Percentiles rank a stretch among this genome's conserved stretches.
Evolutionary conservation across 106 monocot genomes (phyloP).

Genomic region (Dactylorhiza incarnata): DNA sequence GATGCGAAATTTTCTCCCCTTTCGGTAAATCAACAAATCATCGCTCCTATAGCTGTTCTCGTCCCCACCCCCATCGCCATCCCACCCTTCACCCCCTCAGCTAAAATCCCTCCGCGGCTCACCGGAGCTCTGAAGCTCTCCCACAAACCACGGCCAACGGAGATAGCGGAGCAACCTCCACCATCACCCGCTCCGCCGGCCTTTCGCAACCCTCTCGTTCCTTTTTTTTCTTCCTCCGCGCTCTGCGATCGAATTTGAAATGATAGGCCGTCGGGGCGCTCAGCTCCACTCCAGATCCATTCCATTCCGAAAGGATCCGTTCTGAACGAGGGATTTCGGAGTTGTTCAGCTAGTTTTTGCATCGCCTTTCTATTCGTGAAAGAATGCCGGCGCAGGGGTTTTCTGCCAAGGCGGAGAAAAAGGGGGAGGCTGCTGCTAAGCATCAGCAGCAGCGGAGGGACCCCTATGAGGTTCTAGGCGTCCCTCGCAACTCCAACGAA

Average conservation of each 20-base stretch:
- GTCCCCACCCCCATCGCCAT: background rate
- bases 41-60: too few relatives aligned
- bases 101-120: background rate
- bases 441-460: slow-evolving; percentile 57
- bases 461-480: slow-evolving; percentile 81
- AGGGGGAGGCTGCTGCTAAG: slow-evolving; percentile 16
- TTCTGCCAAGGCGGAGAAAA: slow-evolving; percentile 45
- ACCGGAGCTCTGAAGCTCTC: background rate
- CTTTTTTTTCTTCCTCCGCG: background rate
- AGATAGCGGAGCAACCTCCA: background rate
- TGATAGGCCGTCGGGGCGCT: background rate
- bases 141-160: background rate
- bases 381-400: slow-evolving; percentile 47
- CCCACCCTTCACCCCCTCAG: background rate
- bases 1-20: too few relatives aligned
- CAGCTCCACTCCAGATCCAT: background rate
- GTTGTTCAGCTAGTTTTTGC: background rate
- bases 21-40: too few relatives aligned
- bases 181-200: background rate
- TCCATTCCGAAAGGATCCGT: background rate
- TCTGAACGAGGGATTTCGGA: background rate
- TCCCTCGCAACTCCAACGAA: slow-evolving; percentile 60
- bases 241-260: background rate
- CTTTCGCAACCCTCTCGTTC: background rate
- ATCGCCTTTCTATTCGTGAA: background rate